These are phyloP conservation scores for Monilinia laxa DNA, from an alignment of 2,329 filamentous ascomycete species.

Conservation along the genomic window DNA sequence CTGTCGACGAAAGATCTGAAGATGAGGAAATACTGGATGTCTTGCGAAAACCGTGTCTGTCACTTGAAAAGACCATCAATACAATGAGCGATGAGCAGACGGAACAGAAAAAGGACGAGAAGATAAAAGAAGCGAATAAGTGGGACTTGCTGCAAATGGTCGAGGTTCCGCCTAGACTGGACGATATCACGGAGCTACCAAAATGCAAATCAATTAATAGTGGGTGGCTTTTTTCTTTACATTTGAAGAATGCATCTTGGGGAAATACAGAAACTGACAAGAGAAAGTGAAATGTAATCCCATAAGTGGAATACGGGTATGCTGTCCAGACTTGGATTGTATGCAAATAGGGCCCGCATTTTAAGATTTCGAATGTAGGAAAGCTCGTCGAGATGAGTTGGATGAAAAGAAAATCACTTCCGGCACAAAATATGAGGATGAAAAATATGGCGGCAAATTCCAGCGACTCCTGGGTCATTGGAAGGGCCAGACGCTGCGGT, in stretches of 20 bases:
- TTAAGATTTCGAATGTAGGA: conserved; percentile 6
- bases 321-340: conserved; percentile 1
- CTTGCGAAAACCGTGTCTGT: background rate
- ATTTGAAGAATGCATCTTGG: background rate
- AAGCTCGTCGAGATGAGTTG: background rate
- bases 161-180: background rate
- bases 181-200: conserved; percentile 13
- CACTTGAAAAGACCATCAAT: background rate
- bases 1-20: background rate
- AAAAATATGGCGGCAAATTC: background rate
- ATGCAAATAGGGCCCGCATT: conserved; percentile 2
- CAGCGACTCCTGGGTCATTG: background rate
- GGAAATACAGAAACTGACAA: background rate
- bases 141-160: background rate
- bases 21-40: background rate
- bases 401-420: background rate
- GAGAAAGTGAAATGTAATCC: conserved; percentile 10
- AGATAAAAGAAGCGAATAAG: background rate
- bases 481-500: background rate
- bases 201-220: conserved; percentile 10
- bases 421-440: background rate
- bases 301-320: background rate
- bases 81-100: background rate
- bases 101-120: background rate
- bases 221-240: background rate